phyloP scores from a whole-genome alignment of 345 rosid species.

The thale cress (Arabidopsis thaliana) region TAIR10.1 NC_003071.7:6865501-6866000 shows the following conservation, averaged over 20 bases:
- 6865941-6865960: constrained; percentile 84
- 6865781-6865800: neutral
- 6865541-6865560: constrained; percentile 22
- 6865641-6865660: constrained; percentile 16
- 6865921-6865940: constrained; percentile 90
- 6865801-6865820: constrained; percentile 50
- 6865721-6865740: constrained; percentile 12
- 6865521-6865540: constrained; percentile 29
- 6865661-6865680: constrained; percentile 3
- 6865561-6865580: neutral
- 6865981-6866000: constrained; percentile 49
- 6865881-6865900: constrained; percentile 89
- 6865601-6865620: constrained; percentile 7
- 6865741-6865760: constrained; percentile 36
- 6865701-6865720: constrained; percentile 32
- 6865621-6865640: neutral
- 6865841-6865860: constrained; percentile 68
- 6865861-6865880: constrained; percentile 92
- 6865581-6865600: neutral
- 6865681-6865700: constrained; percentile 20
- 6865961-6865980: constrained; percentile 66
- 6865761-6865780: constrained; percentile 1
- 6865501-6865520: constrained; percentile 1
- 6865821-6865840: constrained; percentile 74
- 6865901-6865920: constrained; percentile 81